Evolutionary conservation across 148 eudicot genomes (phyloP).

Genomic region (Chenopodium quinoa): DNA sequence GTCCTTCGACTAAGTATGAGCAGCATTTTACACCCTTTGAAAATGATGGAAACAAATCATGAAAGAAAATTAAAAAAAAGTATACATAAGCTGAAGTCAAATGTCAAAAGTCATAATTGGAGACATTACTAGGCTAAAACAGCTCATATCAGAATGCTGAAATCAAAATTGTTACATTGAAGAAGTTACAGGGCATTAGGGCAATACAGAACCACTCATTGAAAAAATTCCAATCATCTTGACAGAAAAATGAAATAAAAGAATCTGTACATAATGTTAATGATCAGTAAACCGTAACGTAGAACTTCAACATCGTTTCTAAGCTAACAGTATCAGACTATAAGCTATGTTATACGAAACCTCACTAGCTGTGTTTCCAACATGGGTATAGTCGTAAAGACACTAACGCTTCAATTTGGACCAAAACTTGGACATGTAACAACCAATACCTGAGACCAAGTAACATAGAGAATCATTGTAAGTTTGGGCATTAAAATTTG

Average conservation of each 20-base stretch:
- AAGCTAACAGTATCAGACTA: not conserved
- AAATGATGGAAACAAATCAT: too few relatives aligned
- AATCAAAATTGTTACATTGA: not conserved
- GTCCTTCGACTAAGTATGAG: too few relatives aligned
- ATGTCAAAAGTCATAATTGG: too few relatives aligned
- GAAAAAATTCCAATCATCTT: not conserved
- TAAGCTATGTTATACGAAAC: not conserved
- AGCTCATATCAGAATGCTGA: not conserved
- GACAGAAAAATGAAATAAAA: not conserved
- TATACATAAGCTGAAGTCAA: too few relatives aligned
- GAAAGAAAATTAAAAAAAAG: too few relatives aligned
- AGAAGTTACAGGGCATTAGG: too few relatives aligned
- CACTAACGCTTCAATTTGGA: too few relatives aligned
- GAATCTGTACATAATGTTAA: constrained; percentile 23
- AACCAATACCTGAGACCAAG: not conserved
- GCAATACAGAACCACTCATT: not conserved
- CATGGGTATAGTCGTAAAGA: not conserved
- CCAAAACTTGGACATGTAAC: not conserved
- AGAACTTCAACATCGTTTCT: not conserved
- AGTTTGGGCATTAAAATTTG: not conserved
- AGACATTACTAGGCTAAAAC: not conserved
- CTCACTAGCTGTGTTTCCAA: not conserved
- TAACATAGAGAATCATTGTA: not conserved
- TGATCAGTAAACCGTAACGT: not conserved
- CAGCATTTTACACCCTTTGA: too few relatives aligned